Conservation (phyloP, 2,329 filamentous ascomycete species). For the Didymella sp. region DNA sequence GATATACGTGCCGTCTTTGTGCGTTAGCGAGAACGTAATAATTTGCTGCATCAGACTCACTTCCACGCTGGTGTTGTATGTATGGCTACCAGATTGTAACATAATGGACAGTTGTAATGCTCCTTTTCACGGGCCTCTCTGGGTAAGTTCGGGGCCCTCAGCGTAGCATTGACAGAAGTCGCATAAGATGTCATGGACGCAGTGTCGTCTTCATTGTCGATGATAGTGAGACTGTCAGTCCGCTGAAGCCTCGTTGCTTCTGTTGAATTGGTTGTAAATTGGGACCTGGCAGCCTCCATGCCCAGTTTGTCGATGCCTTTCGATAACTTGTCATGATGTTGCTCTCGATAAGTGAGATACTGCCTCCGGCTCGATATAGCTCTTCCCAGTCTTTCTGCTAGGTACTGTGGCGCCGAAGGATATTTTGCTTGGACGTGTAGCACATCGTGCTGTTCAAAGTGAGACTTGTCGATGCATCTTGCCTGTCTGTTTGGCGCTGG, state of each 20-base stretch:
- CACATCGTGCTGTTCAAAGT: slow-evolving; percentile 38
- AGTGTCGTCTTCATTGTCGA: slow-evolving; percentile 25
- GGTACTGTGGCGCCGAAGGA: background rate
- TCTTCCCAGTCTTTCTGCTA: slow-evolving; percentile 38
- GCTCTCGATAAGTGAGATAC: slow-evolving; percentile 44
- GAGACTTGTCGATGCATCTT: slow-evolving; percentile 35
- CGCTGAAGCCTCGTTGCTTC: slow-evolving; percentile 23
- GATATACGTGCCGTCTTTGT: slow-evolving; percentile 30
- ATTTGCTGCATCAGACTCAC: slow-evolving; percentile 12
- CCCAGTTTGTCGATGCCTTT: slow-evolving; percentile 32
- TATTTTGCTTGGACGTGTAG: slow-evolving; percentile 5
- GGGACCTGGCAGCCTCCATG: slow-evolving; percentile 26
- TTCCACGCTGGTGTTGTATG: slow-evolving; percentile 29
- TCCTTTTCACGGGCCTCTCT: slow-evolving; percentile 28
- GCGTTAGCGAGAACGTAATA: background rate
- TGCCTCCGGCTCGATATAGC: slow-evolving; percentile 43
- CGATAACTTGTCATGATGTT: slow-evolving; percentile 41
- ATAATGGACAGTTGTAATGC: slow-evolving; percentile 45
- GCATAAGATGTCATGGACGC: slow-evolving; percentile 41
- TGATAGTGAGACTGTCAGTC: slow-evolving; percentile 7
- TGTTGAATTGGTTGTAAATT: slow-evolving; percentile 28
- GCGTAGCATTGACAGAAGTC: slow-evolving; percentile 27
- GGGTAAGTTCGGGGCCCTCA: slow-evolving; percentile 35
- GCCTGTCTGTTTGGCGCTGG: slow-evolving; percentile 42
- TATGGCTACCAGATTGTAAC: slow-evolving; percentile 34